A percentile compares a stretch with the other conserved stretches of the same genome.
Conservation (phyloP, 1,284 basidiomycete species). For the Pascua guehoae region DNA sequence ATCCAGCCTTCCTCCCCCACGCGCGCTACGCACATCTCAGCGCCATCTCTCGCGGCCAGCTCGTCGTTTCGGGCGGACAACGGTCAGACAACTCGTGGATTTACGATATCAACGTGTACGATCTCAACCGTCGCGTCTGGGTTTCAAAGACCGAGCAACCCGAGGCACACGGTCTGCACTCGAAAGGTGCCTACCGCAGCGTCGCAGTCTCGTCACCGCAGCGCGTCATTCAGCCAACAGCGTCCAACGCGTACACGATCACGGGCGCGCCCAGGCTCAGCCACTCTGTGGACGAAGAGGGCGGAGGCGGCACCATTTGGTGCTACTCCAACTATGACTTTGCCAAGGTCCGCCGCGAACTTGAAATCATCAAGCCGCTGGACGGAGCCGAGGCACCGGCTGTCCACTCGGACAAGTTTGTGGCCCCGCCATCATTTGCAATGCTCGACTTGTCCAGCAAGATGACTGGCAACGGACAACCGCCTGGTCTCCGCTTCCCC, state of each 20-base stretch:
- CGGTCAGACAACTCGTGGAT: constrained; percentile 66
- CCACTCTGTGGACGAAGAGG: constrained; percentile 35
- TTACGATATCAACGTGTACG: constrained; percentile 83
- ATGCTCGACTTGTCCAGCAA: constrained; percentile 58
- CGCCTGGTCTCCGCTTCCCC: constrained; percentile 88
- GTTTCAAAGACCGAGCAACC: constrained; percentile 65
- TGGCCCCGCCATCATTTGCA: constrained; percentile 56
- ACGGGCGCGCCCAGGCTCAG: constrained; percentile 12
- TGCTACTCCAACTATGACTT: constrained; percentile 59
- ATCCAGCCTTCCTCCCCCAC: constrained; percentile 58
- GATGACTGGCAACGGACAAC: constrained; percentile 60
- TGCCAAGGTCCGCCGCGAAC: constrained; percentile 87
- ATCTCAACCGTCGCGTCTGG: constrained; percentile 70
- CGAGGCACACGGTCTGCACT: constrained; percentile 66
- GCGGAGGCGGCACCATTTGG: constrained; percentile 47
- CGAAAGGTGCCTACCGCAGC: constrained; percentile 81
- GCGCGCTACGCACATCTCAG: constrained; percentile 88
- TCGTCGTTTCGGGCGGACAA: constrained; percentile 93
- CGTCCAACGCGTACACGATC: constrained; percentile 13
- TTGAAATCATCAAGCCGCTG: constrained; percentile 77
- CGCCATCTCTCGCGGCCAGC: constrained; percentile 69
- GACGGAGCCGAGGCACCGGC: constrained; percentile 46
- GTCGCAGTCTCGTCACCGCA: constrained; percentile 71
- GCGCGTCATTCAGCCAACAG: constrained; percentile 61
- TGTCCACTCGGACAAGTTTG: constrained; percentile 60